phyloP scores from a whole-genome alignment of 2,329 filamentous ascomycete species.

The Rhinocladiella similis region DNA sequence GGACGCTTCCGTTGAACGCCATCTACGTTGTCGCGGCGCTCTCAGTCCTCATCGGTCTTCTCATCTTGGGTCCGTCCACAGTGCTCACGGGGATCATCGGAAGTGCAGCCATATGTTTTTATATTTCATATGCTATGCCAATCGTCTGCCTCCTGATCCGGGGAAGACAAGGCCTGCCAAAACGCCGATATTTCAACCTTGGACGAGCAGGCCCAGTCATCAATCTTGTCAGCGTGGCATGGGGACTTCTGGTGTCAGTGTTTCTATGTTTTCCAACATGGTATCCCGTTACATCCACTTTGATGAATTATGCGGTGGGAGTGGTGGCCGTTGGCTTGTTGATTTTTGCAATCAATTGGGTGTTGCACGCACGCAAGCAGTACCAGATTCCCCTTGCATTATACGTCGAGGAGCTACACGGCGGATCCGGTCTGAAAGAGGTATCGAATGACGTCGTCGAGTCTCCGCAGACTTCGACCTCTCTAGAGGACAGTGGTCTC shows the following conservation, averaged over 20 bases:
- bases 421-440: too few species aligned
- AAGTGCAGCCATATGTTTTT: conserved; percentile 1
- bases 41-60: not conserved
- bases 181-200: conserved; percentile 33
- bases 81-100: conserved; percentile 11
- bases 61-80: conserved; percentile 3
- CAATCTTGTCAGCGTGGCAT: conserved; percentile 35
- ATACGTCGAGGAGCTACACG: too few species aligned
- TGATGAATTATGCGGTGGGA: conserved; percentile 43
- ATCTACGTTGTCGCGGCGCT: not conserved
- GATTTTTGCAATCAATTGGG: too few species aligned
- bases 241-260: conserved; percentile 46
- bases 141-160: conserved; percentile 40
- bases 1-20: conserved; percentile 3
- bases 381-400: too few species aligned
- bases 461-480: too few species aligned
- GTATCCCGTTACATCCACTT: conserved; percentile 43
- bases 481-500: too few species aligned
- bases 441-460: too few species aligned
- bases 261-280: conserved; percentile 48
- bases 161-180: conserved; percentile 20
- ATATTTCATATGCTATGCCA: not conserved
- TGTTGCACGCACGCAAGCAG: too few species aligned
- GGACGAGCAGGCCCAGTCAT: conserved; percentile 42
- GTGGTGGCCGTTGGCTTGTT: not conserved